These are phyloP conservation scores for Mucor plumbeus DNA, from an alignment of 371 early-diverging fungal genomes.

Conservation along the genomic window DNA sequence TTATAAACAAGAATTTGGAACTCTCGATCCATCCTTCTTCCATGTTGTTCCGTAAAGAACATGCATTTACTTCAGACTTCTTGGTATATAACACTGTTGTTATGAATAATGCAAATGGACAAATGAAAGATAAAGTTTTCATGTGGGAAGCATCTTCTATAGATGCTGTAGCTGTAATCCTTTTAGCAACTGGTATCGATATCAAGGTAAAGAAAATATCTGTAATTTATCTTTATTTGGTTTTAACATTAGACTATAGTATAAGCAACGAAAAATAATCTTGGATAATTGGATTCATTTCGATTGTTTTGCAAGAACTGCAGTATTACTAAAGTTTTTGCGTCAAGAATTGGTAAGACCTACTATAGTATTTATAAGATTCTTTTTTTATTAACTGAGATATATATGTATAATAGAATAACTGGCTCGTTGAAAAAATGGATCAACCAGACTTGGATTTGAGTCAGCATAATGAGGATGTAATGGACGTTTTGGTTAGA, in stretches of 20 bases:
- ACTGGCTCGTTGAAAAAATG: constrained; percentile 46
- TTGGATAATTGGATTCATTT: constrained; percentile 70
- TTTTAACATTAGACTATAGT: constrained; percentile 34
- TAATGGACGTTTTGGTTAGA: constrained; percentile 39
- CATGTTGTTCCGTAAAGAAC: constrained; percentile 43
- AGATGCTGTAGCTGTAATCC: constrained; percentile 53
- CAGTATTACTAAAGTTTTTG: constrained; percentile 62
- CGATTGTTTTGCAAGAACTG: constrained; percentile 68
- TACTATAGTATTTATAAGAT: neutral
- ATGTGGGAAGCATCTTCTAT: constrained; percentile 63
- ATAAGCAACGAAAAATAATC: constrained; percentile 55
- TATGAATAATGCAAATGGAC: constrained; percentile 40
- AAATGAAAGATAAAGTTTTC: constrained; percentile 42
- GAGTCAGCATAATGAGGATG: constrained; percentile 29
- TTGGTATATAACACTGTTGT: constrained; percentile 63
- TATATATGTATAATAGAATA: constrained; percentile 22
- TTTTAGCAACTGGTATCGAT: constrained; percentile 61
- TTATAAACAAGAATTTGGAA: constrained; percentile 30
- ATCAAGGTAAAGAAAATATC: constrained; percentile 51
- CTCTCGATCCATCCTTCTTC: constrained; percentile 70
- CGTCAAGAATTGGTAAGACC: constrained; percentile 55
- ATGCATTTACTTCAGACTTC: constrained; percentile 40
- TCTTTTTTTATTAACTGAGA: neutral
- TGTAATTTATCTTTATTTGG: too few species aligned
- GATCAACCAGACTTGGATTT: constrained; percentile 42